Conservation (phyloP, 2,329 filamentous ascomycete species). For the Nannizziopsis barbatae region DNA sequence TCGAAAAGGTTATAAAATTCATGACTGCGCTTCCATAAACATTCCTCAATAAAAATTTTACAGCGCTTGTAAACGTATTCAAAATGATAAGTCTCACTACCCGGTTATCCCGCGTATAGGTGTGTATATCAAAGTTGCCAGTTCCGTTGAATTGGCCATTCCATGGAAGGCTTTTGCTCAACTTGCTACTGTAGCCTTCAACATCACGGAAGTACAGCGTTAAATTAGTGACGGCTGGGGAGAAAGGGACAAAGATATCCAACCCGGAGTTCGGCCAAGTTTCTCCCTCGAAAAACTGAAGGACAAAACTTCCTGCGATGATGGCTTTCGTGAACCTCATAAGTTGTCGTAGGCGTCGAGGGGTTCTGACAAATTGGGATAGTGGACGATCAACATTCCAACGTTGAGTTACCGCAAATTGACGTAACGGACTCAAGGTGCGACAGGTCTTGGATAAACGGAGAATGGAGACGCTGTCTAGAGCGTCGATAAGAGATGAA, state of each 20-base stretch:
- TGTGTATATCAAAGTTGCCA: background rate
- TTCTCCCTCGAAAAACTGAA: constrained; percentile 1
- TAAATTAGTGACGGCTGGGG: background rate
- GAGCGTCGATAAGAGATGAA: background rate
- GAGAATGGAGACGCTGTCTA: constrained; percentile 1
- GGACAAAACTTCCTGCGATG: background rate
- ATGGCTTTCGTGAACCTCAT: background rate
- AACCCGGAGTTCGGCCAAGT: background rate
- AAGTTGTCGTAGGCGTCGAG: background rate
- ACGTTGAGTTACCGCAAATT: background rate
- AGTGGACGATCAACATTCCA: constrained; percentile 4
- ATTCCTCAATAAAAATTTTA: background rate
- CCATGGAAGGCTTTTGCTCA: background rate
- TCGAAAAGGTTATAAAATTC: constrained; percentile 7
- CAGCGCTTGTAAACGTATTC: background rate
- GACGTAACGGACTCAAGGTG: background rate
- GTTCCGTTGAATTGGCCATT: too few species aligned
- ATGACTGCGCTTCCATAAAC: constrained; percentile 4
- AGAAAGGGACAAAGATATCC: background rate
- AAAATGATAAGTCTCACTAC: background rate
- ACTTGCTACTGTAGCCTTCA: background rate
- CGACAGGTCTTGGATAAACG: background rate
- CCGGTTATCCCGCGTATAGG: background rate
- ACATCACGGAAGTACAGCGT: background rate
- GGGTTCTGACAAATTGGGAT: background rate